Evolutionary conservation across 1,139 yeast species (phyloP), one percentile per base, ranked within the genome.

Genomic region (Geotrichum restrictum): DNA sequence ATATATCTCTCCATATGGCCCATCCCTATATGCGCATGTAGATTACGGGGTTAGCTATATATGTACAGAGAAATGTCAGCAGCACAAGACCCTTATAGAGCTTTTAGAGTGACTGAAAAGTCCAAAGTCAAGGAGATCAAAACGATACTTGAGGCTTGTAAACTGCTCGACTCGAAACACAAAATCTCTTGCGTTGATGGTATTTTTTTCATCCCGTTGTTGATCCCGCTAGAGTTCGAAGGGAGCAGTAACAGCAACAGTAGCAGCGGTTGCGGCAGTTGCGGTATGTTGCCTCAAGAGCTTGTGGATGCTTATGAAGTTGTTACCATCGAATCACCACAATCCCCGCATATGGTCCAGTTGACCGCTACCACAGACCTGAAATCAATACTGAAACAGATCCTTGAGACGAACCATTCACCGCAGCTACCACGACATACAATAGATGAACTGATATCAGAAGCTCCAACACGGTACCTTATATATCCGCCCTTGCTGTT

Each of bases 401-500:
- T 48, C 32, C 37, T 42, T 3, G 42, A 21, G 2, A 7, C 45
- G 6, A 16, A 18, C 19, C 21, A 33, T 6, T n/a, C 36, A 24
- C 33, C 40, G 29, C 29, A 24, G 5, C 29, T 24, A 8, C 5
- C 29, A 22, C 21, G 14, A 3, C 22, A 31, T 13, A 43, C 24
- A 14, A 31, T 22, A 3, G 45, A 55, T n/a, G 21, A 33, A 29
- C 49, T 43, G 24, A n/a, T 47, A 3, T 33, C 27, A 11, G 27
- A 33, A 16, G 38, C 31, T 18, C 86, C 86, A 1, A 73, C 70
- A 51, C 76, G 79, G 61, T 85, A 81, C 77, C 74, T 83, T 0
- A 60, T 84, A 0, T 87, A 87, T 61, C 81, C 82, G 0, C 93
- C 95, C 0, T 66, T 87, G 76, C 67, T 85, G 0, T 69, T 87